Percentiles rank a stretch among this genome's conserved stretches.
Evolutionary conservation across 2,329 filamentous ascomycete species (phyloP).

Genomic region (Colletotrichum lupini): DNA sequence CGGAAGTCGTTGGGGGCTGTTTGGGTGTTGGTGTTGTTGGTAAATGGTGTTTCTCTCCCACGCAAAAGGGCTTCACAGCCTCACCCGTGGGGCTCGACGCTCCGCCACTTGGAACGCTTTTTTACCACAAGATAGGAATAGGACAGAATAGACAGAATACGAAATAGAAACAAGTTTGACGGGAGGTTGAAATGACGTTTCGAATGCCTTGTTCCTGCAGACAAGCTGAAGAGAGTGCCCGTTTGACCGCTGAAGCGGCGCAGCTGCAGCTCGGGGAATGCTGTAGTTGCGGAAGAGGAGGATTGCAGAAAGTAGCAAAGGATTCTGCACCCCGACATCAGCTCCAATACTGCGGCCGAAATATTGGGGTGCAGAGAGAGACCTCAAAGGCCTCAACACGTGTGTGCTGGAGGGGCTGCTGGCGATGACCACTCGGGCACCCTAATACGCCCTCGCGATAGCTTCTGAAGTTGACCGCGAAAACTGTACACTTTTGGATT

Average conservation of each 20-base stretch:
- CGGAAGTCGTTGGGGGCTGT: not conserved
- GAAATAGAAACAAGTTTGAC: not conserved
- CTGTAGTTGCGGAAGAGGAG: not conserved
- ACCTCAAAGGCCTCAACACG: not conserved
- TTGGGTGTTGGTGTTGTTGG: not conserved
- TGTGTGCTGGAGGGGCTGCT: not conserved
- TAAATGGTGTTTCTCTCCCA: not conserved
- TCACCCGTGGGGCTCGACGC: conserved; percentile 3
- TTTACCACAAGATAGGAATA: not conserved
- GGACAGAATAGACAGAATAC: no score
- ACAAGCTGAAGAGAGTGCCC: not conserved
- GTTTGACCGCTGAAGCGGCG: not conserved
- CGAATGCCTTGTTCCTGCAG: conserved; percentile 18
- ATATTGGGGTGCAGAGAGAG: conserved; percentile 3
- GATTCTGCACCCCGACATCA: not conserved
- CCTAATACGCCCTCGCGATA: not conserved
- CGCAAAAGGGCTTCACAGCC: conserved; percentile 27
- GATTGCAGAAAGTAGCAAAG: not conserved
- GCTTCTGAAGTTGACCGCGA: not conserved
- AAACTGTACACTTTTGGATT: not conserved
- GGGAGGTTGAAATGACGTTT: not conserved
- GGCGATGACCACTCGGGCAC: not conserved
- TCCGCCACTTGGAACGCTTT: not conserved
- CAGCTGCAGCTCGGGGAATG: not conserved
- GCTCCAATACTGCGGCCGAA: conserved; percentile 4